Conservation (phyloP, 176 grass and related monocot genomes). For the Aegilops tauschii region DNA sequence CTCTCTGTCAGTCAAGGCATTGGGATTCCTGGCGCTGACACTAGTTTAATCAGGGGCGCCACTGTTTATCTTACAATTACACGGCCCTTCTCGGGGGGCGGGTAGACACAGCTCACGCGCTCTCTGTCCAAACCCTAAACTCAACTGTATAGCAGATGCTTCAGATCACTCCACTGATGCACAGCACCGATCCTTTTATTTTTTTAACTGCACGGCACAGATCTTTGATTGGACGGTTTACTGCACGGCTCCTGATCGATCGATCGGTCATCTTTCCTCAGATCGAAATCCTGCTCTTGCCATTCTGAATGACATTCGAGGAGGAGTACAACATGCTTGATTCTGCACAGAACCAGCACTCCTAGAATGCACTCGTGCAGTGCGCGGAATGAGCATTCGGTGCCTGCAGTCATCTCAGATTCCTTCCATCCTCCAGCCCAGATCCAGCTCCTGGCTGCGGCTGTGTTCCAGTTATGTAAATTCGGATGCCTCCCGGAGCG, state of each 20-base stretch:
- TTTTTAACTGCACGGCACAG: not conserved
- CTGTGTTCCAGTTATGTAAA: not conserved
- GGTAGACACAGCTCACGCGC: conserved; percentile 28
- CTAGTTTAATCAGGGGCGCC: conserved; percentile 25
- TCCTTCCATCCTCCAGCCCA: not conserved
- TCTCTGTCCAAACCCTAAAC: not conserved
- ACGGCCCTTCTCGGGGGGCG: not conserved
- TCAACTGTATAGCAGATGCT: not conserved
- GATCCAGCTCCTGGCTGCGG: not conserved
- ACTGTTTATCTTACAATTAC: not conserved
- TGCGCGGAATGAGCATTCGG: conserved; percentile 47
- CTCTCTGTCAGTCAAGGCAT: conserved; percentile 48
- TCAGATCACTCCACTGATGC: not conserved
- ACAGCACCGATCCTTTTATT: not conserved
- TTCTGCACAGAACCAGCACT: not conserved
- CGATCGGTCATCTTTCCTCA: not conserved
- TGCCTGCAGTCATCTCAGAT: conserved; percentile 40
- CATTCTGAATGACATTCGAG: not conserved
- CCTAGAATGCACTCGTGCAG: not conserved
- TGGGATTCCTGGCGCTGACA: conserved; percentile 49
- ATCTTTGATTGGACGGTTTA: not conserved
- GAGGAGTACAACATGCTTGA: not conserved
- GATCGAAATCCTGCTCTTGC: not conserved
- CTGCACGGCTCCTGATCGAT: too few species aligned
- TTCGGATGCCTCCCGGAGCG: conserved; percentile 7